Conservation (phyloP, 257 asterid genomes). For the Ilex asprella region DNA sequence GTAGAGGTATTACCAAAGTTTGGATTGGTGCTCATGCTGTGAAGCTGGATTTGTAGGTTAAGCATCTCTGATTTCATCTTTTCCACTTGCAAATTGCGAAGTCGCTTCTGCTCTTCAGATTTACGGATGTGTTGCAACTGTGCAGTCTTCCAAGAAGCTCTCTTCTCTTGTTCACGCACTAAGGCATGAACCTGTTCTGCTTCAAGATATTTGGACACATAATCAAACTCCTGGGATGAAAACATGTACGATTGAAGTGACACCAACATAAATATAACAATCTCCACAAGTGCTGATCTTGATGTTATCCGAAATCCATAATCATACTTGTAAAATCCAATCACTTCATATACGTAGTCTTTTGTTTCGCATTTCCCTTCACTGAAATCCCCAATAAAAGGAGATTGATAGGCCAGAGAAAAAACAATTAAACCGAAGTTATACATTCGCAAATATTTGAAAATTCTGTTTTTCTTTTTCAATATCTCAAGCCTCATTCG, state of each 20-base stretch:
- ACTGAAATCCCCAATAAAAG: slow-evolving; percentile 70
- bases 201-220: slow-evolving; percentile 97
- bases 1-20: slow-evolving; percentile 48
- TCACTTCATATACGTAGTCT: slow-evolving; percentile 88
- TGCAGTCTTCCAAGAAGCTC: slow-evolving; percentile 90
- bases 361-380: slow-evolving; percentile 79
- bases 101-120: slow-evolving; percentile 81
- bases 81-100: slow-evolving; percentile 93
- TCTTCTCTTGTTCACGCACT: slow-evolving; percentile 94
- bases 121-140: slow-evolving; percentile 89
- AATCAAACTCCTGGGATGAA: slow-evolving; percentile 89
- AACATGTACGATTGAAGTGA: slow-evolving; percentile 96
- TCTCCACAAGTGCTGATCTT: slow-evolving; percentile 95
- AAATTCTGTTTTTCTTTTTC: slow-evolving; percentile 86
- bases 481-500: slow-evolving; percentile 87
- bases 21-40: slow-evolving; percentile 51
- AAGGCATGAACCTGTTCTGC: slow-evolving; percentile 98
- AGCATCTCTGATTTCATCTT: slow-evolving; percentile 99
- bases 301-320: slow-evolving; percentile 97
- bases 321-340: slow-evolving; percentile 93
- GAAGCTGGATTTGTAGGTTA: slow-evolving; percentile 86
- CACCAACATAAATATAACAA: slow-evolving; percentile 79
- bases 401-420: slow-evolving; percentile 95
- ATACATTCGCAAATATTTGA: slow-evolving; percentile 76
- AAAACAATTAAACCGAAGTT: slow-evolving; percentile 88